Evolutionary conservation across 2,329 filamentous ascomycete genomes (phyloP), one percentile per base, ranked within the genome.

Genomic region (Calonectria crousiana): DNA sequence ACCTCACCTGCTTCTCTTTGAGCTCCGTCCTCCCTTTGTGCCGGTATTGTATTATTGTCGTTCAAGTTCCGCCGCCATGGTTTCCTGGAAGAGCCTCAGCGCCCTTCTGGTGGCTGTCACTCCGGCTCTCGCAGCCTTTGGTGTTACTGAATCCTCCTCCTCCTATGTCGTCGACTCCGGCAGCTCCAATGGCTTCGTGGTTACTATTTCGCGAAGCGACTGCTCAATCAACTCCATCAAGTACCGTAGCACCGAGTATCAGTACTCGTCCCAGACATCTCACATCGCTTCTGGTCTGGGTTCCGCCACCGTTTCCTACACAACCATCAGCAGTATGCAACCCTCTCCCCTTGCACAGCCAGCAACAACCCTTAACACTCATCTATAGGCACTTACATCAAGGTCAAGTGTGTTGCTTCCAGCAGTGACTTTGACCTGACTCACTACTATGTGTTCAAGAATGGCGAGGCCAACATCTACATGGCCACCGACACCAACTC

Each of bases 161-260:
- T 86, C 84, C 75, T 88, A 87, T 73, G 81, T 88, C 66, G 83
- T 90, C 71, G 87, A 90, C 79, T 85, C 88, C 65, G 88, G 86
- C 51, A 88, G 86, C 14, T 72, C 84, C 38, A 89, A 90, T 75
- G 72, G 88, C 4, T 83, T 92, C 67, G 82, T 88, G 47, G 88
- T 91, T 76, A 87, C 87, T 4, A 87, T 92, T 65, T 88, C 84
- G 76, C 85, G 87, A 60, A 85, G 85, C 20, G 92, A 85, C 80
- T 93, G 92, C 77, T 92, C 93, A 77, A 91, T 93, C 81, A 92
- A 88, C 18, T 93, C 91, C 0, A 90, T 93, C 81, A 87, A 88
- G 69, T 93, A 88, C 80, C 88, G 89, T 30, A 89, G 90, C 73
- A 86, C 87, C 53, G 90, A 93, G 80, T 87, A 92, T 10, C 92